Conservation (phyloP, 257 asterid species). For the Salvia miltiorrhiza region DNA sequence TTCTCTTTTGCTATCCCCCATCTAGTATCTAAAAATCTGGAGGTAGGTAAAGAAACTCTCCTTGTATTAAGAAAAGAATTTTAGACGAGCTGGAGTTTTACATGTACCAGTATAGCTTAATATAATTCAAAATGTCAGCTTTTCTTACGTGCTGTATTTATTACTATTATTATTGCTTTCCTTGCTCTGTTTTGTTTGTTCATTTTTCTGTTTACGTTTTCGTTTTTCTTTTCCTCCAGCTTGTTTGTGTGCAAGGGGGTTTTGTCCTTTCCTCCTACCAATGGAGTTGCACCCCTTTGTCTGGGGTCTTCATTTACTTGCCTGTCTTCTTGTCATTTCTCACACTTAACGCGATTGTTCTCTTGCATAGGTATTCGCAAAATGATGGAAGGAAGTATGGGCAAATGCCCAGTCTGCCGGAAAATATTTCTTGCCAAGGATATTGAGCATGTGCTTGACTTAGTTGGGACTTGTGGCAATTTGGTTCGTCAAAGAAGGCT, state of each 20-base stretch:
- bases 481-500: conserved; percentile 42
- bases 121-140: not conserved
- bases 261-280: not conserved
- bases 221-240: not conserved
- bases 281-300: not conserved
- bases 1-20: too few relatives aligned
- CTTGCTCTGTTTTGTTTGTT: not conserved
- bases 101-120: not conserved
- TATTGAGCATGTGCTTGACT: conserved; percentile 74
- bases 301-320: conserved; percentile 4
- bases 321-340: not conserved
- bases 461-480: conserved; percentile 52
- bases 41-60: too few relatives aligned
- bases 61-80: not conserved
- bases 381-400: conserved; percentile 48
- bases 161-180: not conserved
- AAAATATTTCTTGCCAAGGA: conserved; percentile 75
- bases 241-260: not conserved
- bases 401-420: conserved; percentile 83
- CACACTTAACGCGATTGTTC: conserved; percentile 12
- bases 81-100: not conserved
- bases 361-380: conserved; percentile 41
- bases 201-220: too few relatives aligned
- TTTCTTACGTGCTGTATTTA: not conserved
- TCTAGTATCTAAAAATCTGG: too few relatives aligned